A percentile compares a stretch with the other conserved stretches of the same genome.
These are phyloP conservation scores for Metschnikowia anglica DNA, from an alignment of 805 yeast species.

Conservation along the genomic window DNA sequence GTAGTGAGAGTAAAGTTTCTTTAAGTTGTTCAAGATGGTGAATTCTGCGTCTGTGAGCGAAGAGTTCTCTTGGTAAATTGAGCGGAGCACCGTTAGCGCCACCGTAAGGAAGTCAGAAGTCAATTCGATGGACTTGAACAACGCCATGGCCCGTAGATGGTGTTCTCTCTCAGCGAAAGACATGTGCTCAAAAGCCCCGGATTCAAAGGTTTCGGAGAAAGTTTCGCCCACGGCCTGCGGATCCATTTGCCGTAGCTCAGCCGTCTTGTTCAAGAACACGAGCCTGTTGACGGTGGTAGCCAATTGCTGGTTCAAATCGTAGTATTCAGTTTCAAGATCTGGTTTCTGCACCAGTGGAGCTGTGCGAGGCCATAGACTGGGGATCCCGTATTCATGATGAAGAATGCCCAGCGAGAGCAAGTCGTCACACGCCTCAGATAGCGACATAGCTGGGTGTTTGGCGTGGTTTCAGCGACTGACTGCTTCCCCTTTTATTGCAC, in stretches of 20 bases:
- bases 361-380: conserved; percentile 19
- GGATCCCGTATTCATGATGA: conserved; percentile 36
- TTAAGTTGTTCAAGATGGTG: conserved; percentile 24
- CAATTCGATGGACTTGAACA: conserved; percentile 28
- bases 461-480: background rate
- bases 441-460: conserved; percentile 1
- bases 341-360: conserved; percentile 9
- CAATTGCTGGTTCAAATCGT: conserved; percentile 25
- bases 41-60: conserved; percentile 31
- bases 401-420: conserved; percentile 24
- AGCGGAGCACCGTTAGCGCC: conserved; percentile 33
- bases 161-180: conserved; percentile 16
- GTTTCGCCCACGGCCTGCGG: conserved; percentile 17
- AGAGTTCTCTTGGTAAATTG: conserved; percentile 31
- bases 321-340: conserved; percentile 29
- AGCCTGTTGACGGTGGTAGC: conserved; percentile 27
- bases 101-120: conserved; percentile 28
- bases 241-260: conserved; percentile 20
- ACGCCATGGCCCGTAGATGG: conserved; percentile 21
- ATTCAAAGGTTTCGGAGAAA: conserved; percentile 18
- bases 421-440: conserved; percentile 25
- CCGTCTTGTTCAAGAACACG: conserved; percentile 29
- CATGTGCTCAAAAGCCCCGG: conserved; percentile 9
- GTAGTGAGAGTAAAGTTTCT: conserved; percentile 22
- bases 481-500: no score